Percentiles rank a stretch among this genome's conserved stretches.
Evolutionary conservation across 2,329 filamentous ascomycete genomes (phyloP).

Genomic region (Sporothrix pseudoabietina): DNA sequence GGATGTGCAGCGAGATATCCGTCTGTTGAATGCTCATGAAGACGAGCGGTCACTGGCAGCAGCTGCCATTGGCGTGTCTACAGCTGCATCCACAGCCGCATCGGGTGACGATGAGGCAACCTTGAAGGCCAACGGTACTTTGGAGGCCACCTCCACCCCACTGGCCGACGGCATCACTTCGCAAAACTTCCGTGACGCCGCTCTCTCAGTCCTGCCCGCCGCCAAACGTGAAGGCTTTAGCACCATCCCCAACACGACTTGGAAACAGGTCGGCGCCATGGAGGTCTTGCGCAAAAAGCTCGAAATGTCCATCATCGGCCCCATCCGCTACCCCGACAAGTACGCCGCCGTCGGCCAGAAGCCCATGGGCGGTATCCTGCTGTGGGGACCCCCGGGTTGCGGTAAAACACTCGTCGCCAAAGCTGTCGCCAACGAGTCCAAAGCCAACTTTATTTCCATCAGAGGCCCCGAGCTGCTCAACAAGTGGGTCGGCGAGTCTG

Average conservation of each 20-base stretch:
- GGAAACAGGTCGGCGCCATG: constrained; percentile 88
- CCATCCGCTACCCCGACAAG: constrained; percentile 78
- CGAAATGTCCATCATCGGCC: constrained; percentile 81
- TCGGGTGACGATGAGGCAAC: constrained; percentile 29
- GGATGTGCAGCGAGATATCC: constrained; percentile 17
- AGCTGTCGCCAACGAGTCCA: constrained; percentile 91
- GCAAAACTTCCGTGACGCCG: constrained; percentile 71
- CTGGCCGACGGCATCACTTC: constrained; percentile 46
- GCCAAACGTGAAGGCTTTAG: constrained; percentile 93
- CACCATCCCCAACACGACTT: constrained; percentile 89
- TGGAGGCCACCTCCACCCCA: not conserved
- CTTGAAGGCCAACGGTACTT: constrained; percentile 31
- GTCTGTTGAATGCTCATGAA: constrained; percentile 25
- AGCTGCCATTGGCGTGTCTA: not conserved
- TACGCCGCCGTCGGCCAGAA: constrained; percentile 78
- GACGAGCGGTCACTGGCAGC: not conserved
- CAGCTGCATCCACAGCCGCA: constrained; percentile 27
- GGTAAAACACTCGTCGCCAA: constrained; percentile 96
- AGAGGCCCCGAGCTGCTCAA: constrained; percentile 95
- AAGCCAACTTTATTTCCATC: constrained; percentile 97
- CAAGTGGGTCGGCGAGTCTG: constrained; percentile 96
- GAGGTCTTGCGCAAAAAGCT: constrained; percentile 78
- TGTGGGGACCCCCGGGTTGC: constrained; percentile 96
- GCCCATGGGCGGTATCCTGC: constrained; percentile 80
- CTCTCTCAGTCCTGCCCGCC: constrained; percentile 75